Evolutionary conservation across 2,329 filamentous ascomycete species (phyloP).

Genomic region (Metarhizium robertsii): DNA sequence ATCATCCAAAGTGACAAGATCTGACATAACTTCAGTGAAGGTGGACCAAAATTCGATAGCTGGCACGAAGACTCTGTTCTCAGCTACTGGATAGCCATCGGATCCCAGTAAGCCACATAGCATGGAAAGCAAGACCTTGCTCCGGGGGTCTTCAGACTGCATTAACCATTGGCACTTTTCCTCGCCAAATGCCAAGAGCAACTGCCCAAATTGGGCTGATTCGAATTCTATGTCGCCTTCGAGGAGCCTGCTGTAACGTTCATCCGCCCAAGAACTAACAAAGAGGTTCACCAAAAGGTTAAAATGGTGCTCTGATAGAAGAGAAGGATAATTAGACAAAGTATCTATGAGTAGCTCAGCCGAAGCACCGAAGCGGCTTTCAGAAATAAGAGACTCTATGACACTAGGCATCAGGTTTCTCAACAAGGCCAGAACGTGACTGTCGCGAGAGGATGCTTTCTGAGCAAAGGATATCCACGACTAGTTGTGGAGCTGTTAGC

Average conservation of each 20-base stretch:
- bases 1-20: conserved; percentile 43
- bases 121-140: conserved; percentile 43
- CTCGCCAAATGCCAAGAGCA: conserved; percentile 62
- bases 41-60: conserved; percentile 75
- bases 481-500: conserved; percentile 25
- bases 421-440: conserved; percentile 48
- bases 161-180: conserved; percentile 53
- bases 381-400: conserved; percentile 50
- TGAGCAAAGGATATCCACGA: conserved; percentile 70
- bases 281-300: conserved; percentile 49
- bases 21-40: conserved; percentile 61
- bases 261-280: conserved; percentile 47
- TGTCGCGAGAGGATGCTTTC: conserved; percentile 47
- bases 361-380: conserved; percentile 48
- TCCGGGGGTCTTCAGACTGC: conserved; percentile 38
- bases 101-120: conserved; percentile 58
- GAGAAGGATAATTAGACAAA: conserved; percentile 53
- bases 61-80: conserved; percentile 66
- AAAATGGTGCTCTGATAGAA: conserved; percentile 52
- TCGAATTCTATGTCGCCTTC: conserved; percentile 56
- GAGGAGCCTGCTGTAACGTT: conserved; percentile 44
- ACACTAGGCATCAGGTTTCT: conserved; percentile 49
- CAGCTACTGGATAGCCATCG: conserved; percentile 57
- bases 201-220: conserved; percentile 53
- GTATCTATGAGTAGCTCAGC: conserved; percentile 58